Evolutionary conservation across 2,329 filamentous ascomycete genomes (phyloP).

Genomic region (Colletotrichum sidae): DNA sequence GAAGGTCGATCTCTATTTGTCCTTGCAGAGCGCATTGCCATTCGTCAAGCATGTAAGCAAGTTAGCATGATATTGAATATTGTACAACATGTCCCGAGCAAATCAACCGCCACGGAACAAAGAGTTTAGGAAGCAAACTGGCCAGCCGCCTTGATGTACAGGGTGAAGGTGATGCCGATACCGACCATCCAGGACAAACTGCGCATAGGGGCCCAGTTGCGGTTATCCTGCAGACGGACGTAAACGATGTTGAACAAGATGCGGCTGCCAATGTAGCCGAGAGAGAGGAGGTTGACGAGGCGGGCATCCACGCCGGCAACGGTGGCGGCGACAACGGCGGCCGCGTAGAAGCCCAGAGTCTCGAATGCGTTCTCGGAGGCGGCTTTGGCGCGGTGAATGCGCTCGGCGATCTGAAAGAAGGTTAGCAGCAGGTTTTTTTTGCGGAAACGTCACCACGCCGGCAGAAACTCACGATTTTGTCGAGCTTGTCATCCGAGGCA

Average conservation of each 20-base stretch:
- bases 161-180: slow-evolving; percentile 45
- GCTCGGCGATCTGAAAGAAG: slow-evolving; percentile 60
- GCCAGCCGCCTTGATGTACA: slow-evolving; percentile 57
- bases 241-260: slow-evolving; percentile 56
- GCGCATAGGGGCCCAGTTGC: slow-evolving; percentile 50
- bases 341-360: slow-evolving; percentile 56
- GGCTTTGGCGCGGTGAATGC: slow-evolving; percentile 64
- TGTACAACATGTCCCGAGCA: not conserved
- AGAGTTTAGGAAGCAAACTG: slow-evolving; percentile 34
- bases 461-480: slow-evolving; percentile 42
- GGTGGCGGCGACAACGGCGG: slow-evolving; percentile 59
- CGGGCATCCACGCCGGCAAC: slow-evolving; percentile 50
- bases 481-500: slow-evolving; percentile 45
- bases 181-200: slow-evolving; percentile 52
- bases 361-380: slow-evolving; percentile 58
- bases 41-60: not conserved
- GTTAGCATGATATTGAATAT: not conserved
- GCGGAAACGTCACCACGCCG: not conserved
- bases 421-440: not conserved
- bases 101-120: not conserved
- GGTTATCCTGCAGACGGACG: slow-evolving; percentile 55
- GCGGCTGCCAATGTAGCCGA: slow-evolving; percentile 54
- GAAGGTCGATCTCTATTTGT: too few relatives aligned
- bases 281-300: slow-evolving; percentile 54
- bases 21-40: too few relatives aligned